Base-by-base conservation (phyloP, 495 filamentous ascomycete genomes). In the Xylaria intraflava region DNA sequence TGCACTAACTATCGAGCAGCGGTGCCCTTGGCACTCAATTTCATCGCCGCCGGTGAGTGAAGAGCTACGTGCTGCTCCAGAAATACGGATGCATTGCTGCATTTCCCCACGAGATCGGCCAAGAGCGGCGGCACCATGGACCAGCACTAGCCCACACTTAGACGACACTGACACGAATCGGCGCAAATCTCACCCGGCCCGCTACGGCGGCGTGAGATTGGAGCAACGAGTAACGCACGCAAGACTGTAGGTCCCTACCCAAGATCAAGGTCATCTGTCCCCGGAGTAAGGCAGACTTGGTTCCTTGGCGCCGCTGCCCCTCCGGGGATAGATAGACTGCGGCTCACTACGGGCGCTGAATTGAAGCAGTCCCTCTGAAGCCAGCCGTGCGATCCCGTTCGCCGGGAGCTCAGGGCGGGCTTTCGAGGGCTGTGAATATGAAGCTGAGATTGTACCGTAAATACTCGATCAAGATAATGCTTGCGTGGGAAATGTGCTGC, bases 401-500 rank as follows among this genome's bases (percentile, higher is more conserved):
- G 43, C 50, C 23, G 50, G 50, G 45, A 53, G 33, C 22, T 10
- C 12, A 8, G 19, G 35, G 24, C 33, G 27, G 43, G 51, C 30
- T 42, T 49, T 22, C 30, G 56, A 51, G 60, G 38, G 61, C 54
- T 69, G 69, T 49, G 56, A 62, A 77, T 67, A 80, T 68, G 81
- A 88, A 80, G 86, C 86, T 90, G 86, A 90, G 86, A 89, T 82
- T 80, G 83, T 78, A 90, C 86, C 87, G 85, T 88, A 73, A 84
- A 79, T 78, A 90, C 87, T 89, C 87, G 87, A 89, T 85, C 87
- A 89, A 89, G 86, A 84, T 89, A 90, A 90, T 86, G 82, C 87
- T 89, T 90, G 86, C 86, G 87, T 89, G 87, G 80, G 86, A 83
- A 90, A 87, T 65, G 85, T 89, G 86, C 83, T 89, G 87, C 86